phyloP scores from a whole-genome alignment of 108 stramenopile species.

The Nannochloropsis gaditana region DNA sequence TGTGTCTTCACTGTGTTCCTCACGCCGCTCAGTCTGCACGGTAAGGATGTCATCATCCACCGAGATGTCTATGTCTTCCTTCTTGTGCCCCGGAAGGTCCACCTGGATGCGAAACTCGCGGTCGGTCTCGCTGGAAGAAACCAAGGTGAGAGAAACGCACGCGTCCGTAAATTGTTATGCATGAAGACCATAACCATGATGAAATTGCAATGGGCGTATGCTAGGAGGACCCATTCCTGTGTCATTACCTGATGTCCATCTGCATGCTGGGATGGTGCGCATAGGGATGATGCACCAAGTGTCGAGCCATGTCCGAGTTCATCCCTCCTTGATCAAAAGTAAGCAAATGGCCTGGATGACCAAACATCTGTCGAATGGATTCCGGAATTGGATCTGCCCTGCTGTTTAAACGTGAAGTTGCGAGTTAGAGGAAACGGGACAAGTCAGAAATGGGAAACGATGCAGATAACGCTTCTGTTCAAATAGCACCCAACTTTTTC shows the following conservation, averaged over 20 bases:
- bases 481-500: no score
- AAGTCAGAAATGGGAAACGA: no score
- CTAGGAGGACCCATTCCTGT: no score
- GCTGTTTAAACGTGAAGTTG: no score
- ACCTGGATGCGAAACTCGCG: not conserved
- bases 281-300: not conserved
- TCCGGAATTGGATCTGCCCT: not conserved
- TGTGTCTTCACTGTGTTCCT: not conserved
- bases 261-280: not conserved
- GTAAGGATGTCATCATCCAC: constrained; percentile 11
- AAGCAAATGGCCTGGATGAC: constrained; percentile 6
- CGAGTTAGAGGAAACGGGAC: no score
- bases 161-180: no score
- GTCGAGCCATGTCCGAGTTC: not conserved
- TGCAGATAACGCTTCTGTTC: no score
- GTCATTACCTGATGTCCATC: not conserved
- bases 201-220: no score
- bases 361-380: not conserved
- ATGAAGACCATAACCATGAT: no score
- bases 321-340: constrained; percentile 2
- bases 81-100: not conserved
- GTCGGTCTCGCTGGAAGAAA: constrained; percentile 15
- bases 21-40: not conserved
- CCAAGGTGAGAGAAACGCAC: not conserved
- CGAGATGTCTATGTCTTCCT: not conserved